Evolutionary conservation across 345 rosid species (phyloP).

Genomic region (Camelina laxa): DNA sequence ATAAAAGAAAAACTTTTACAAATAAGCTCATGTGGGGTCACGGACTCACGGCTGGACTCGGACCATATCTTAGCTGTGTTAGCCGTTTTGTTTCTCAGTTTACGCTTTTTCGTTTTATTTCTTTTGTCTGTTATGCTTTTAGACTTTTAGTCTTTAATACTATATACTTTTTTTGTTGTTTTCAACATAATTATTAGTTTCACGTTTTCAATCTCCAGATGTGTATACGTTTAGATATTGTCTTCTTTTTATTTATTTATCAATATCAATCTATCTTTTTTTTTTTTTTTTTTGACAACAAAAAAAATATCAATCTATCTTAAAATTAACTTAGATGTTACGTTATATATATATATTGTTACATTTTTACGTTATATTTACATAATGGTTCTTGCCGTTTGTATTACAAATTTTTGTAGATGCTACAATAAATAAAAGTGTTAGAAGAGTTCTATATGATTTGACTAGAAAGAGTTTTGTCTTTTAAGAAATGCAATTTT

Average conservation of each 20-base stretch:
- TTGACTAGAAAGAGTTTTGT: neutral
- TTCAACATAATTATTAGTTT: constrained; percentile 7
- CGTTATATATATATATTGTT: too few species aligned
- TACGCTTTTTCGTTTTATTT: neutral
- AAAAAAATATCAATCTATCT: neutral
- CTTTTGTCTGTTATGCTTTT: constrained; percentile 18
- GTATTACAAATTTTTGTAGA: neutral
- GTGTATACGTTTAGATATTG: constrained; percentile 19
- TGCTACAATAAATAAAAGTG: neutral
- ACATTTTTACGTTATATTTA: too few species aligned
- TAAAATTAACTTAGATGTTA: neutral
- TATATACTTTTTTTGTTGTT: neutral
- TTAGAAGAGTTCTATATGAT: neutral
- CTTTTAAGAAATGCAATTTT: constrained; percentile 2
- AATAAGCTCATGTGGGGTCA: constrained; percentile 29
- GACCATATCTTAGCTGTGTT: constrained; percentile 32
- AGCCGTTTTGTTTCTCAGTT: constrained; percentile 31
- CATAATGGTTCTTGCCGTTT: neutral
- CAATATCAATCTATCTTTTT: neutral
- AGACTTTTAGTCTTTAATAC: neutral
- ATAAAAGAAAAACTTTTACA: neutral
- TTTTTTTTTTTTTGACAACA: too few species aligned
- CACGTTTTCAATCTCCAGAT: neutral
- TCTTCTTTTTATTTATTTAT: neutral
- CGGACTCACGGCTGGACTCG: constrained; percentile 11